These are phyloP conservation scores for Erigeron canadensis DNA, from an alignment of 129 eudicot genomes.

Conservation along the genomic window DNA sequence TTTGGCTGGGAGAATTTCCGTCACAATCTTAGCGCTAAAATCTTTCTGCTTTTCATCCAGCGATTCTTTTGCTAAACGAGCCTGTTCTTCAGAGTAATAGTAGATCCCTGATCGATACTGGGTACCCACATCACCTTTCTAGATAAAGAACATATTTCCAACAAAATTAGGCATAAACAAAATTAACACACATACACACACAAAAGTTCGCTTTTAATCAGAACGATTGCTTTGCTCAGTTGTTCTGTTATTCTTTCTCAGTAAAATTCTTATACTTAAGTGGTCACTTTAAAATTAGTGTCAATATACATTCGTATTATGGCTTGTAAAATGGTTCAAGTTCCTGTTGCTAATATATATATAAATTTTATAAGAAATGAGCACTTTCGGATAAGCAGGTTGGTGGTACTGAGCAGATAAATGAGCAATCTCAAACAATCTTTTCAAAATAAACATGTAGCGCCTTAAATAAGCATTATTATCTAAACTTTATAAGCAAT, in stretches of 20 bases:
- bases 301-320: too few relatives aligned
- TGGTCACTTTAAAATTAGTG: too few relatives aligned
- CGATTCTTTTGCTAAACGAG: constrained; percentile 63
- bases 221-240: too few relatives aligned
- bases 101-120: constrained; percentile 96
- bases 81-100: constrained; percentile 61
- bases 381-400: too few relatives aligned
- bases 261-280: too few relatives aligned
- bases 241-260: too few relatives aligned
- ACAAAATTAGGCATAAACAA: neutral
- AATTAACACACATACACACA: neutral
- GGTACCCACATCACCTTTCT: constrained; percentile 81
- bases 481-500: neutral
- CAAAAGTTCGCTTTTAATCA: neutral
- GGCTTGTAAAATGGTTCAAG: neutral
- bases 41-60: constrained; percentile 57
- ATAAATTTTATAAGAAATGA: too few relatives aligned
- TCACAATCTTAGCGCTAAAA: constrained; percentile 45
- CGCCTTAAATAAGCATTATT: too few relatives aligned
- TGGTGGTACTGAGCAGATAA: too few relatives aligned
- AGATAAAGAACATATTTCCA: constrained; percentile 14
- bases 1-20: constrained; percentile 91
- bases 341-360: too few relatives aligned
- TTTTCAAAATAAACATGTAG: too few relatives aligned
- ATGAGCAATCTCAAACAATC: too few relatives aligned